Percentiles rank a stretch among this genome's conserved stretches.
Evolutionary conservation across 1,284 basidiomycete species (phyloP).

Genomic region (Leccinum fuscescens): DNA sequence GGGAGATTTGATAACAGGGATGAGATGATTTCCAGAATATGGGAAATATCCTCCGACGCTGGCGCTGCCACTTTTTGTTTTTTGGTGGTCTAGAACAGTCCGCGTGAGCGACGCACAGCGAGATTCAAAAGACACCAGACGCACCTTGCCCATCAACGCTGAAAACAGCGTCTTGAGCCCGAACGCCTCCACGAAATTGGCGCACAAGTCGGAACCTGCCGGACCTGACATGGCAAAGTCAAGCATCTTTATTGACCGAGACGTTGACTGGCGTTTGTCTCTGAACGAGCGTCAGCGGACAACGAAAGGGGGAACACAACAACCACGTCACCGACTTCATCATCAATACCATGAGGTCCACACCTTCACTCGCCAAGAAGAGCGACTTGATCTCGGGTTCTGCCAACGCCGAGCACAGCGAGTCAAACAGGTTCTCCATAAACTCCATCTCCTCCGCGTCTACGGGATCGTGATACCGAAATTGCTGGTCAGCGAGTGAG

Average conservation of each 20-base stretch:
- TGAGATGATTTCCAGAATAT: constrained; percentile 84
- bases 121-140: constrained; percentile 7
- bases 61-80: constrained; percentile 60
- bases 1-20: constrained; percentile 88
- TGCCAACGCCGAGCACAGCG: constrained; percentile 78
- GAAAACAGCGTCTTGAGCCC: constrained; percentile 90
- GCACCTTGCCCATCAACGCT: constrained; percentile 90
- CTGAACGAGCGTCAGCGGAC: constrained; percentile 42
- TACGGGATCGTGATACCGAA: constrained; percentile 76
- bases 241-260: constrained; percentile 84
- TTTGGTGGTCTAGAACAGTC: constrained; percentile 45
- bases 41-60: constrained; percentile 81
- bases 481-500: constrained; percentile 59
- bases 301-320: background rate
- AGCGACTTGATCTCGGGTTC: constrained; percentile 76
- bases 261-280: constrained; percentile 78
- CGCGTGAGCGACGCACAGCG: constrained; percentile 2
- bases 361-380: constrained; percentile 89
- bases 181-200: constrained; percentile 82
- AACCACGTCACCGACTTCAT: constrained; percentile 68
- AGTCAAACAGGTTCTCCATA: constrained; percentile 95
- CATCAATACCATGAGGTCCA: constrained; percentile 95
- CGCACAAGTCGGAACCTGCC: constrained; percentile 74
- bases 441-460: constrained; percentile 93
- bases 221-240: constrained; percentile 88